phyloP scores from a whole-genome alignment of 352 stramenopile species.

The Blastocystis sp. region DNA sequence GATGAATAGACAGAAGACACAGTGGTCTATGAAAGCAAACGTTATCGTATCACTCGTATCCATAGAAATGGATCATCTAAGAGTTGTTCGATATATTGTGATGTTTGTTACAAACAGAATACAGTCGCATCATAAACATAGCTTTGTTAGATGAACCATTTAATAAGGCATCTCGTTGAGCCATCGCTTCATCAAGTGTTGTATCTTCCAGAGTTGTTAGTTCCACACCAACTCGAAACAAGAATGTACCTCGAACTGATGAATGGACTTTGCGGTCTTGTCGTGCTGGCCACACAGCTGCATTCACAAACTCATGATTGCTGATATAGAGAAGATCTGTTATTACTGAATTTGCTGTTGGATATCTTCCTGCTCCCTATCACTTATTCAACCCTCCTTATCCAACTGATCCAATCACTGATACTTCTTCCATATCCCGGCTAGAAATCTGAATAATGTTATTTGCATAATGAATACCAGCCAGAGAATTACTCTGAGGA shows the following conservation, averaged over 20 bases:
- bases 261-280: not conserved
- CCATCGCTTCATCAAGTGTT: too few relatives aligned
- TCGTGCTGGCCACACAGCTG: not conserved
- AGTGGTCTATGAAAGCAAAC: too few relatives aligned
- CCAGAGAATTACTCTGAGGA: not conserved
- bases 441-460: not conserved
- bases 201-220: not conserved
- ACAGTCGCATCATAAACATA: too few relatives aligned
- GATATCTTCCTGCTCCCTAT: not conserved
- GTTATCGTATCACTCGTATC: too few relatives aligned
- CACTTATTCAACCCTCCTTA: not conserved
- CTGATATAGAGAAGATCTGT: not conserved
- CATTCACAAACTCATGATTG: not conserved
- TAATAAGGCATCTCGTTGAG: too few relatives aligned
- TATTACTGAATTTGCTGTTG: not conserved
- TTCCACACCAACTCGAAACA: not conserved
- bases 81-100: too few relatives aligned
- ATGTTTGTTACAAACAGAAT: too few relatives aligned
- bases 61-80: too few relatives aligned
- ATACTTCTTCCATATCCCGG: not conserved
- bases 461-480: not conserved
- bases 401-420: not conserved
- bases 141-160: too few relatives aligned
- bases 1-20: too few relatives aligned
- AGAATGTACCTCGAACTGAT: not conserved